Percentiles rank a stretch among this genome's conserved stretches.
Evolutionary conservation across 2,329 filamentous ascomycete species (phyloP).

Genomic region (Helicocarpus griseus): DNA sequence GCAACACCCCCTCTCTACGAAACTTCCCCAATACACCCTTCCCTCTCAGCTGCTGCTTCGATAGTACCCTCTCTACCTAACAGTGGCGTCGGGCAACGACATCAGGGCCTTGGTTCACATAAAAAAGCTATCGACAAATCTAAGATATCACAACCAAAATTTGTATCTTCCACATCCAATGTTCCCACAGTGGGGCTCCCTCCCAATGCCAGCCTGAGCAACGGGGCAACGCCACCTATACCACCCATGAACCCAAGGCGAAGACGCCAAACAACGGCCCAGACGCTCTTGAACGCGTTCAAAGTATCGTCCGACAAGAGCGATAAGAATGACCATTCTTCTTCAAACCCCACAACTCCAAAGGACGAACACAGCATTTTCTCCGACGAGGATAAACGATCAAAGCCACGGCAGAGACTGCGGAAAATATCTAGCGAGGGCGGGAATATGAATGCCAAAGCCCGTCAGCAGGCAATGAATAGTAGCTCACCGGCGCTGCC

Average conservation of each 20-base stretch:
- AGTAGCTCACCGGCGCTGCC: slow-evolving; percentile 21
- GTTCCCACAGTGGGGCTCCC: slow-evolving; percentile 50
- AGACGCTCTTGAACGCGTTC: slow-evolving; percentile 30
- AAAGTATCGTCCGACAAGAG: too few species aligned
- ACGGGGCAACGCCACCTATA: slow-evolving; percentile 44
- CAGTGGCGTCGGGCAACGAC: slow-evolving; percentile 23
- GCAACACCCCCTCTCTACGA: slow-evolving; percentile 45
- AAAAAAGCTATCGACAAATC: slow-evolving; percentile 52
- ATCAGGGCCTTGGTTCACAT: slow-evolving; percentile 25
- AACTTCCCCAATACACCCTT: slow-evolving; percentile 34
- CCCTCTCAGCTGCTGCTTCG: slow-evolving; percentile 20
- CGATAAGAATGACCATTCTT: slow-evolving; percentile 23
- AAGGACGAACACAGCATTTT: slow-evolving; percentile 33
- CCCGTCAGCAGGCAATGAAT: slow-evolving; percentile 32
- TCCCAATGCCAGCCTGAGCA: slow-evolving; percentile 44
- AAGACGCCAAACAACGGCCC: slow-evolving; percentile 39
- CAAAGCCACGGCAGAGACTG: slow-evolving; percentile 29
- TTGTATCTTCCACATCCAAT: slow-evolving; percentile 45
- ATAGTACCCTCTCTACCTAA: slow-evolving; percentile 14
- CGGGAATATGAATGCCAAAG: slow-evolving; percentile 36
- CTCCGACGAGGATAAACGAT: slow-evolving; percentile 33
- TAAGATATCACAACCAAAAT: slow-evolving; percentile 52
- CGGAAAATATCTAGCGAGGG: slow-evolving; percentile 44
- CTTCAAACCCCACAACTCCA: slow-evolving; percentile 8
- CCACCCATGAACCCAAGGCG: slow-evolving; percentile 53